Conservation (phyloP, 2,329 filamentous ascomycete genomes). For the Aspergillus persii region DNA sequence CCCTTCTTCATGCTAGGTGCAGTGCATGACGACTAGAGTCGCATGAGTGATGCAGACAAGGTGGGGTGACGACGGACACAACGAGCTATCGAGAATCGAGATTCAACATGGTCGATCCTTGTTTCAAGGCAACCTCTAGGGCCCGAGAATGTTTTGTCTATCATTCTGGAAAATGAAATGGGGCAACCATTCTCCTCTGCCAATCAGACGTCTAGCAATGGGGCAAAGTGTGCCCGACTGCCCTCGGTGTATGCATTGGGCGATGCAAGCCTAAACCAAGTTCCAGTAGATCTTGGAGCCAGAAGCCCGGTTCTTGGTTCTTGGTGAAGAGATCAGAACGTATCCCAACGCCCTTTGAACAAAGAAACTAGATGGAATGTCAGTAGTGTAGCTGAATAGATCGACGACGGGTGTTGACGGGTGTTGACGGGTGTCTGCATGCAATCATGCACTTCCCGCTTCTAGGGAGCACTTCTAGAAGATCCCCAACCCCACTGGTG, state of each 20-base stretch:
- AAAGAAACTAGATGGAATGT: background rate
- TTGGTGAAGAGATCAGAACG: background rate
- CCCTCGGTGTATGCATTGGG: background rate
- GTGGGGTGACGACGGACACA: background rate
- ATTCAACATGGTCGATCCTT: background rate
- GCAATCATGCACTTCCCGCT: background rate
- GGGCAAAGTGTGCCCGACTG: conserved; percentile 3
- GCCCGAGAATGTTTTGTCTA: background rate
- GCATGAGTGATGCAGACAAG: background rate
- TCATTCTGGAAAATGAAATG: background rate
- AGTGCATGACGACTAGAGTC: background rate
- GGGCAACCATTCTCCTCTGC: background rate
- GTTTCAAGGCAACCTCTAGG: conserved; percentile 1
- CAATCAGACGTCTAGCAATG: background rate
- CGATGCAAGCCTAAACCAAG: background rate
- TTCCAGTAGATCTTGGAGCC: background rate
- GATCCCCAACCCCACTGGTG: conserved; percentile 9
- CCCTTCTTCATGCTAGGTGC: background rate
- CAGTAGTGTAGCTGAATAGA: background rate
- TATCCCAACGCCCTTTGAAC: background rate
- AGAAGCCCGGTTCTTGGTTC: background rate
- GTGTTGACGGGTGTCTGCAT: background rate
- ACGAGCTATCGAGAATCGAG: background rate
- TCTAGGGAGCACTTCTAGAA: conserved; percentile 10
- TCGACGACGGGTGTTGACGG: background rate